Base-by-base conservation (phyloP, 148 eudicot genomes). In the Rhododendron vialii region DNA sequence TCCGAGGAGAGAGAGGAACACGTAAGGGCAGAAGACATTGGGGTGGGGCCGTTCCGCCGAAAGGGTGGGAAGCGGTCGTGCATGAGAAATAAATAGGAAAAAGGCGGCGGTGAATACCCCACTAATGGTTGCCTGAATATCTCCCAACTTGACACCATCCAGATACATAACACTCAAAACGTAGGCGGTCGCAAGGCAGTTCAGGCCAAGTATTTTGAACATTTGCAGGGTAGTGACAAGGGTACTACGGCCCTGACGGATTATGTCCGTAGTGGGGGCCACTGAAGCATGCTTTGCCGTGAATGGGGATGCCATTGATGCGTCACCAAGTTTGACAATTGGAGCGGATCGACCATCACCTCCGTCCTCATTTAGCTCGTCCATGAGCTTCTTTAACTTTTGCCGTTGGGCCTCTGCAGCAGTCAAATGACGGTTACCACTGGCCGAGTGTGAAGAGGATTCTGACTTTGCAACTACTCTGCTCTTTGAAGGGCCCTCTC, bases 301-400 rank as follows among this genome's bases (percentile, higher is more conserved):
- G 81, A 96, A 96, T 61, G 99, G 99, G n/a, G 99, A 96, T n/a
- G 99, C 99, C 99, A 96, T 96, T 7, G 99, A 96, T 24, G 99
- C 99, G 86, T 95, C 98, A 24, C 99, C 99, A 1, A 96, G 95
- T 87, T 94, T 96, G 81, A 96, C 99, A 22, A 96, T 81, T 41
- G 98, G 98, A 53, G 98, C 92, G 3, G 97, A 89, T 65, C 94
- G 94, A 82, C 98, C 99, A 88, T 95, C 95, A 73, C 92, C 94
- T 30, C 93, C 94, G 30, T 94, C 98, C 22, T 95, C 99, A 53
- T 96, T 95, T 78, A 96, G 86, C 91, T 96, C 99, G 41, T 94
- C 93, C 93, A 95, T 90, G 84, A 96, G 88, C 89, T 96, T 95
- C 88, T 94, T 93, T 74, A 96, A 93, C 87, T 92, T 96, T 82